Conservation (phyloP, 1,139 yeast genomes). For the Yamadazyma trypodendri region DNA sequence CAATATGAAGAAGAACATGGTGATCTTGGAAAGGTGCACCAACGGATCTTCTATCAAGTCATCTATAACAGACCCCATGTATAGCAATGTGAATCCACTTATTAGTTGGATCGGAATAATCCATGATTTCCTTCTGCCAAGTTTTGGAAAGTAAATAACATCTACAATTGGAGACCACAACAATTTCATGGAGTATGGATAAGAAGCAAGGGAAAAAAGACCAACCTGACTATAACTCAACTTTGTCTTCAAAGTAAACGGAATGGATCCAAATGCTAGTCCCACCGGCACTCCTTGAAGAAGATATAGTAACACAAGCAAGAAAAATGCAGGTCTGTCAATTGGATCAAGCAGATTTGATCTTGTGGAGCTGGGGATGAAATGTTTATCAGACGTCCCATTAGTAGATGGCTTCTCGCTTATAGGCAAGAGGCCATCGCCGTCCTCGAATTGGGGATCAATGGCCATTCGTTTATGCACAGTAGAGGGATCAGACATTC, state of each 20-base stretch:
- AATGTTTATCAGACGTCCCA: conserved; percentile 8
- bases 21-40: conserved; percentile 52
- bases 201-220: conserved; percentile 84
- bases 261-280: conserved; percentile 92
- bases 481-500: conserved; percentile 11
- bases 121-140: conserved; percentile 93
- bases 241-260: conserved; percentile 79
- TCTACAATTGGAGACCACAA: conserved; percentile 97
- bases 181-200: conserved; percentile 89
- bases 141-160: conserved; percentile 62
- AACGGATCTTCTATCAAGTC: conserved; percentile 55
- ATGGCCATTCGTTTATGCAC: conserved; percentile 16
- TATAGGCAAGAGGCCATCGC: conserved; percentile 28
- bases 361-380: not conserved
- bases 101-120: conserved; percentile 85
- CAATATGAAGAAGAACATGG: conserved; percentile 65
- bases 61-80: conserved; percentile 62
- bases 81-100: conserved; percentile 66
- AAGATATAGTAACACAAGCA: conserved; percentile 70
- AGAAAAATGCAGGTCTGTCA: conserved; percentile 70
- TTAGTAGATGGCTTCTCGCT: conserved; percentile 19
- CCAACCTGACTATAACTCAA: conserved; percentile 91
- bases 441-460: conserved; percentile 9
- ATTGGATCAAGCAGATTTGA: conserved; percentile 27
- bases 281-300: conserved; percentile 97